A percentile compares a stretch with the other conserved stretches of the same genome.
These are phyloP conservation scores for Mycena kentingensis DNA, from an alignment of 768 basidiomycete genomes.

Conservation along the genomic window DNA sequence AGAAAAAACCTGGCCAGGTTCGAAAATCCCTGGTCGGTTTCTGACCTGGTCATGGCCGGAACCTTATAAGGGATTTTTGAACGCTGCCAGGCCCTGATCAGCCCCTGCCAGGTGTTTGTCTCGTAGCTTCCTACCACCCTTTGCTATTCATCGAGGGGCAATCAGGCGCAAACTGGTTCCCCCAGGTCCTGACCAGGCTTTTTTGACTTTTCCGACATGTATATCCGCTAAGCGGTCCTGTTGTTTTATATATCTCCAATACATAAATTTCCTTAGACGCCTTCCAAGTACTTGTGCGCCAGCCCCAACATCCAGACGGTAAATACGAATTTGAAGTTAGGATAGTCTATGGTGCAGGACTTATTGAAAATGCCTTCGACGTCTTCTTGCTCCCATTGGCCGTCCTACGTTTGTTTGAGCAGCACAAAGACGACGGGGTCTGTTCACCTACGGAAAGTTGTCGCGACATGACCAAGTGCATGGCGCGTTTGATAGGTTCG, in stretches of 20 bases:
- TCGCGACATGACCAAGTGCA: constrained; percentile 82
- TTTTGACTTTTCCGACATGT: too few relatives aligned
- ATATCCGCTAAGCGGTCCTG: too few relatives aligned
- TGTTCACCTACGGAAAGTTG: constrained; percentile 67
- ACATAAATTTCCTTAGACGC: neutral
- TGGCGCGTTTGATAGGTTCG: constrained; percentile 77
- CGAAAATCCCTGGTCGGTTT: too few relatives aligned
- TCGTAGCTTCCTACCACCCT: too few relatives aligned
- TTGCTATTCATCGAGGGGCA: too few relatives aligned
- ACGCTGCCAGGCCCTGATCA: too few relatives aligned
- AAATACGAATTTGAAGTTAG: constrained; percentile 95
- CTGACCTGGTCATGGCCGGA: too few relatives aligned
- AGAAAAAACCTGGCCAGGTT: too few relatives aligned
- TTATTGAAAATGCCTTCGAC: constrained; percentile 95
- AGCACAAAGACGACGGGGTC: neutral
- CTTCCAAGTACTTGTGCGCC: constrained; percentile 72
- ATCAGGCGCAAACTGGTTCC: too few relatives aligned
- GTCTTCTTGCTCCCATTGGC: constrained; percentile 96
- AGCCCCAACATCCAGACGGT: constrained; percentile 94
- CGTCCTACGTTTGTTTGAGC: constrained; percentile 53
- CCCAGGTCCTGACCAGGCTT: too few relatives aligned
- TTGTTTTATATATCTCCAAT: neutral
- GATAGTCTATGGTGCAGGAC: constrained; percentile 79
- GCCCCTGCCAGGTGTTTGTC: too few relatives aligned
- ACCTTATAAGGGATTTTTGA: too few relatives aligned